These are phyloP conservation scores for Helenozyma rhizophorensis DNA, from an alignment of 805 yeast genomes.

Conservation along the genomic window DNA sequence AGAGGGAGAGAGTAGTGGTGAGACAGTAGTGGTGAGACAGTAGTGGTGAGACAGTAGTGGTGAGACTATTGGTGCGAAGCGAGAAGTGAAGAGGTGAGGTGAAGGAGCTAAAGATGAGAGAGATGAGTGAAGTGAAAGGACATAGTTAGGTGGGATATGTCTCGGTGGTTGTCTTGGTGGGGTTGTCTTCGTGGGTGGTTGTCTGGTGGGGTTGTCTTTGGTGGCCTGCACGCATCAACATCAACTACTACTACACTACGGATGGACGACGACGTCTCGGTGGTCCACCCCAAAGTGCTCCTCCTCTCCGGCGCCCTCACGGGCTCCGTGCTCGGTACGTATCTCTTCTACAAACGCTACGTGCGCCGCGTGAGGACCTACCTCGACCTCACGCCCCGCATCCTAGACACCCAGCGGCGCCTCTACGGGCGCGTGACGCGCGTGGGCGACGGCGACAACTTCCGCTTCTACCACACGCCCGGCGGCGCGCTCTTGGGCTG, in stretches of 20 bases:
- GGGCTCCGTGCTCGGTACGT: conserved; percentile 24
- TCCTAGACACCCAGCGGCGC: conserved; percentile 23
- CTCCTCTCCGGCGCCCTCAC: conserved; percentile 34
- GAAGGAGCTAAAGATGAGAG: no score
- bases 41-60: no score
- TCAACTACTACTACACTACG: neutral
- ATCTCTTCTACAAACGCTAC: conserved; percentile 29
- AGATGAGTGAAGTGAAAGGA: conserved; percentile 40
- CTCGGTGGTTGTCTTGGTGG: conserved; percentile 10
- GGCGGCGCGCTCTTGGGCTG: conserved; percentile 88
- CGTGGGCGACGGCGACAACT: conserved; percentile 96
- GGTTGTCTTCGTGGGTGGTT: conserved; percentile 40
- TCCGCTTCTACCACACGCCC: conserved; percentile 88
- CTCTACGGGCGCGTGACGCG: conserved; percentile 72
- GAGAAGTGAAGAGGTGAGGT: no score
- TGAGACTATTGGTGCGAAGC: no score
- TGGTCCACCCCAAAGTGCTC: conserved; percentile 37
- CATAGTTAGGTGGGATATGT: conserved; percentile 15
- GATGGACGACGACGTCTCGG: conserved; percentile 3
- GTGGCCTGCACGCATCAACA: neutral
- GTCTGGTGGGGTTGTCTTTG: conserved; percentile 36
- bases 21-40: no score
- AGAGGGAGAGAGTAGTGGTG: no score
- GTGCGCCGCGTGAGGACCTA: conserved; percentile 31
- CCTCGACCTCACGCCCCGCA: conserved; percentile 34